Base-by-base conservation (phyloP, 345 rosid species). In the Corchorus capsularis region DNA sequence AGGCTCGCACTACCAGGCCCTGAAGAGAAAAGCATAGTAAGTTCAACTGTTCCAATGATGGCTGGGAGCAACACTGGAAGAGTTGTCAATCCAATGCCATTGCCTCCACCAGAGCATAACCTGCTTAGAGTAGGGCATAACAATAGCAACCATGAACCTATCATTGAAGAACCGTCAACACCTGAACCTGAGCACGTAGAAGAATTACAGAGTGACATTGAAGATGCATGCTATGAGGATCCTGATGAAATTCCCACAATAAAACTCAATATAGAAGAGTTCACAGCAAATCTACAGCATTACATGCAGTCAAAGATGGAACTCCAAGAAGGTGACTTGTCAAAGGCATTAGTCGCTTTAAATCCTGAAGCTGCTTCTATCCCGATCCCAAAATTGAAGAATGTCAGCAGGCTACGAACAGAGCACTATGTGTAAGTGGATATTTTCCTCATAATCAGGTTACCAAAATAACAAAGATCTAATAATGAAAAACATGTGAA, bases 351-450 rank as follows among this genome's bases (percentile, higher is more conserved):
- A 77, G 97, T 95, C 74, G 90, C 96, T 90, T 83, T 95, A 86
- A 75, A 81, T 85, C 81, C 91, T 35, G 75, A 87, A 63, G 86
- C 81, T 62, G 86, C 98, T 72, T 86, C 87, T 47, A 84, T 93
- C 66, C 98, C 98, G 56, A 77, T 87, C 45, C 89, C 89, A 35
- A 92, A 89, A 83, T 82, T 95, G 75, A 95, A 95, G 87, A 90
- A 88, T 76, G 83, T 92, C 56, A 88, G 92, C 78, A 88, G 92
- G 67, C 86, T 95, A 77, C 87, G 98, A 64, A 95, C 99, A 74
- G 99, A 95, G 85, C 98, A 95, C 75, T 93, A 85, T 82, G 99
- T 93, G 99, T 95, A 89, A 95, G 99, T 83, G 77, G 46, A 83
- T 55, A 45, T 75, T 74, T 77, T 69, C 63, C 65, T n/a, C 34